Evolutionary conservation across 331 rosid genomes (phyloP).

Genomic region (Quercus phellos): DNA sequence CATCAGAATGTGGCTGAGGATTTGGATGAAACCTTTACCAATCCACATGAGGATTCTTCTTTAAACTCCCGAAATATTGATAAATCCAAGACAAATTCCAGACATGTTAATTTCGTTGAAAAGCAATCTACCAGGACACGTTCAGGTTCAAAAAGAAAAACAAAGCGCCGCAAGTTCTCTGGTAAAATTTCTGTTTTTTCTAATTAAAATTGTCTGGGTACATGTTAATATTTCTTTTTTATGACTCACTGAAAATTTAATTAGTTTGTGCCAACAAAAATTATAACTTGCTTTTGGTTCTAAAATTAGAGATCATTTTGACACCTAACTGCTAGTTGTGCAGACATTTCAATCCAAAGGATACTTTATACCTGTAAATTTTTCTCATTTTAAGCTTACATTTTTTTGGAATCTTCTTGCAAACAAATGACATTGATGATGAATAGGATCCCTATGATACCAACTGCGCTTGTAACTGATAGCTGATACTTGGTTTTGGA

Average conservation of each 20-base stretch:
- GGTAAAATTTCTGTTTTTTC: conserved; percentile 40
- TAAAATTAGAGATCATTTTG: neutral
- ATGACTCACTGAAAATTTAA: neutral
- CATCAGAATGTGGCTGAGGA: conserved; percentile 29
- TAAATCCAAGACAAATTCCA: conserved; percentile 36
- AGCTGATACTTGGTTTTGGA: neutral
- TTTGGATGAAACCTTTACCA: conserved; percentile 25
- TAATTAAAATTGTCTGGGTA: neutral
- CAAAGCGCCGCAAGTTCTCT: conserved; percentile 61
- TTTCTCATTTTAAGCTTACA: no score
- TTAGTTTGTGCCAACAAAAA: neutral
- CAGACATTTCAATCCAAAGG: neutral
- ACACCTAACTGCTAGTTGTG: neutral
- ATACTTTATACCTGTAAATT: neutral
- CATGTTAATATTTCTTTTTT: neutral
- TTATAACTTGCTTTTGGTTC: neutral
- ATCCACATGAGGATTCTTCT: conserved; percentile 31
- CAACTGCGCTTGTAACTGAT: neutral
- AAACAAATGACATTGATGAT: neutral
- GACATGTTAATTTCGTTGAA: conserved; percentile 21
- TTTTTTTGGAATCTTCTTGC: neutral
- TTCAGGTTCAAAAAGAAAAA: conserved; percentile 56
- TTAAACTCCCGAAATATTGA: conserved; percentile 21
- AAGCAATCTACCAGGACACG: conserved; percentile 47
- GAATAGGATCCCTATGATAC: neutral